These are phyloP conservation scores for Fimicolochytrium jonesii DNA, from an alignment of 192 early-diverging fungal genomes.

Conservation along the genomic window DNA sequence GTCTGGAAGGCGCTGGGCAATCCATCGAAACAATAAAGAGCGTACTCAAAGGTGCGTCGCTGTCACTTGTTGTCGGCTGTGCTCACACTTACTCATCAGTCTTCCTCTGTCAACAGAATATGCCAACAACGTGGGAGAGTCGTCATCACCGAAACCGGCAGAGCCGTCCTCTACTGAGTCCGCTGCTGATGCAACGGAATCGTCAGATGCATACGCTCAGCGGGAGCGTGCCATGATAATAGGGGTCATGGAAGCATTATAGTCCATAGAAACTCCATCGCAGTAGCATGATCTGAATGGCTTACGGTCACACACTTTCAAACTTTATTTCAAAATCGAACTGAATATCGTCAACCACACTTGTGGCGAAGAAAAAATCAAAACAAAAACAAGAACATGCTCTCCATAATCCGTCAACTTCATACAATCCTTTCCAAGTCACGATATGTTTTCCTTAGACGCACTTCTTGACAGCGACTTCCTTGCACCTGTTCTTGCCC, in stretches of 20 bases:
- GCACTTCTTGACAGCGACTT: too few species aligned
- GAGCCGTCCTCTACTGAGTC: background rate
- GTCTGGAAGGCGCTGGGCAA: constrained; percentile 40
- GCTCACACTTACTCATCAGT: background rate
- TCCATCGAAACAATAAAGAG: constrained; percentile 40
- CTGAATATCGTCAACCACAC: too few species aligned
- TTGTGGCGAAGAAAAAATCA: too few species aligned
- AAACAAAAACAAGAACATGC: too few species aligned
- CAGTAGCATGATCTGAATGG: too few species aligned
- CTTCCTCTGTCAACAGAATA: constrained; percentile 20
- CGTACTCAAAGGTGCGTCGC: constrained; percentile 39
- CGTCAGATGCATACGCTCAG: background rate
- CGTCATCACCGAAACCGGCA: background rate
- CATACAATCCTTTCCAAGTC: too few species aligned
- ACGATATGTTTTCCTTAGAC: too few species aligned
- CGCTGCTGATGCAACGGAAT: background rate
- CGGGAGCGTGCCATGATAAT: constrained; percentile 3
- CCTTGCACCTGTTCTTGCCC: too few species aligned
- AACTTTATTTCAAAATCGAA: too few species aligned
- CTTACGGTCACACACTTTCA: too few species aligned
- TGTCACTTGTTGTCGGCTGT: background rate
- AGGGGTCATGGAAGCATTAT: background rate
- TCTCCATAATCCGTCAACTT: too few species aligned
- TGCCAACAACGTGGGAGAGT: constrained; percentile 16
- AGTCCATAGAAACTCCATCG: too few species aligned